Base-by-base conservation (phyloP, 192 early-diverging fungal species). In the Backusella tuberculispora region DNA sequence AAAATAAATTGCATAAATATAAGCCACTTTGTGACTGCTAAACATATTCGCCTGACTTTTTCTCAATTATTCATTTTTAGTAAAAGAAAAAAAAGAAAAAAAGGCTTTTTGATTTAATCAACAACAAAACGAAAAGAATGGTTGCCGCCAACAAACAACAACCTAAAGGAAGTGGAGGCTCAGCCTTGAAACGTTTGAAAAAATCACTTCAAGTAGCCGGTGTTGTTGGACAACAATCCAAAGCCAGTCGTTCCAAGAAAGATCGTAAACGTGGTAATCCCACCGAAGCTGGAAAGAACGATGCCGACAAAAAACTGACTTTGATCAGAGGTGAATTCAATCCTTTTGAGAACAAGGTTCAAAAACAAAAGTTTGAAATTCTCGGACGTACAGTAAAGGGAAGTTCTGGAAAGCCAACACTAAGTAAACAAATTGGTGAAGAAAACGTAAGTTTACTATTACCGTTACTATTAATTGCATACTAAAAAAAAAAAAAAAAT, bases 281-380 rank as follows among this genome's bases (percentile, higher is more conserved):
- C 19, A 79, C 74, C n/a, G 85, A 83, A 50, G 80, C 75, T 10
- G 83, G 81, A 13, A 91, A 91, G 75, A 88, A 87, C 74, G 86
- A 87, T 19, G 79, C 83, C 24, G 73, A 79, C 64, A 85, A 87
- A 63, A 84, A 85, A 45, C 72, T 83, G 66, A 37, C 66, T 5
- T 68, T 85, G 53, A 75, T 83, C 65, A 76, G 83, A 71, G 78
- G 79, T 34, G 64, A 88, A 56, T 82, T 90, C 69, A 99, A 98
- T 82, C 98, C 96, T 4, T 99, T 98, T 69, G 98, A 99, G 73
- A 77, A 92, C 69, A 93, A 97, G 81, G 79, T 90, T 63, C 93
- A 91, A 73, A 86, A 85, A 21, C 85, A 84, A 69, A 97, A 99
- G 81, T 91, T 95, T 74, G 90, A 94, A 24, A 88, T 98, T 4